A percentile compares a stretch with the other conserved stretches of the same genome.
Conservation (phyloP, 2,329 filamentous ascomycete species). For the Fusarium chaquense region DNA sequence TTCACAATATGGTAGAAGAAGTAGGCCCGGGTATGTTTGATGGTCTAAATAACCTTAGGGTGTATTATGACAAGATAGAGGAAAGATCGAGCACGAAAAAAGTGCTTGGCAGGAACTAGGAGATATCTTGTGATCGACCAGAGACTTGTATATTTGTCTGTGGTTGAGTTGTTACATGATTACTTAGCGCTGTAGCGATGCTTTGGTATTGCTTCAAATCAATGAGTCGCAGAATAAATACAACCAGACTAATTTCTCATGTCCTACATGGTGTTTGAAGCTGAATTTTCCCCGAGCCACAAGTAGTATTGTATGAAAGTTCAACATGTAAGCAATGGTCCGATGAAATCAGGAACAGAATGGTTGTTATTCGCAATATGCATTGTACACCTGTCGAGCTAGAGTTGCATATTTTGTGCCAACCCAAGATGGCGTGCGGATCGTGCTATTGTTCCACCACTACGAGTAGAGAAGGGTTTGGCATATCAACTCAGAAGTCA, state of each 20-base stretch:
- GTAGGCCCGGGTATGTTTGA: conserved; percentile 50
- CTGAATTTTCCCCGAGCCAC: neutral
- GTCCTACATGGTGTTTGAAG: conserved; percentile 4
- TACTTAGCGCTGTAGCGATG: neutral
- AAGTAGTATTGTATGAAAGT: conserved; percentile 3
- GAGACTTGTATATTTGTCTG: neutral
- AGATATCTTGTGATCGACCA: neutral
- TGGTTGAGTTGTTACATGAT: neutral
- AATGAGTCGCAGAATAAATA: neutral
- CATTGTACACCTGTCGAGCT: neutral
- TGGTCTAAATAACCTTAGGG: conserved; percentile 49
- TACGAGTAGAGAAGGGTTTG: conserved; percentile 1
- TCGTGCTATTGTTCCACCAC: neutral
- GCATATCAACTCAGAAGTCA: neutral
- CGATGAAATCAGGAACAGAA: neutral
- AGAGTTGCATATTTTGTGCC: neutral
- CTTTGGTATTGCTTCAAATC: neutral
- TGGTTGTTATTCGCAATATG: neutral
- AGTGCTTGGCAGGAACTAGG: conserved; percentile 35
- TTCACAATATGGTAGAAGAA: conserved; percentile 59
- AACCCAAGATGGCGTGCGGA: neutral
- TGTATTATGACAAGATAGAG: conserved; percentile 54
- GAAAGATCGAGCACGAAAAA: conserved; percentile 42
- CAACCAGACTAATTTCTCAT: neutral
- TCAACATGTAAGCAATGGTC: neutral